phyloP scores from a whole-genome alignment of 352 stramenopile species.

The Bremia lactucae region DNA sequence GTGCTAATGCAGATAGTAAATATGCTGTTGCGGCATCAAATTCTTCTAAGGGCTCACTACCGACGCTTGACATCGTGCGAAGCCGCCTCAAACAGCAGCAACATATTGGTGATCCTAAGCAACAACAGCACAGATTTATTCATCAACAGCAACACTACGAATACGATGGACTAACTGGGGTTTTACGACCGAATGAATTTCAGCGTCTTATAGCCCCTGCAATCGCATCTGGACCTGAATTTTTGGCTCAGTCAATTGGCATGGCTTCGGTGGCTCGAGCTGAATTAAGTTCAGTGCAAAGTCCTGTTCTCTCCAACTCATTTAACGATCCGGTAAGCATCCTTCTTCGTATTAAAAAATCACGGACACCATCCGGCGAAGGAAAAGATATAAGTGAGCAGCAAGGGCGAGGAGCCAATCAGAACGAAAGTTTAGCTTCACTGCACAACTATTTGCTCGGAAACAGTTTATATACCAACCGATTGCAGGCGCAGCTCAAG shows the following conservation, averaged over 20 bases:
- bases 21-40: conserved; percentile 12
- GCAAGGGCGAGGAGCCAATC: conserved; percentile 26
- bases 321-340: conserved; percentile 74
- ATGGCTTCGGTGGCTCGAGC: conserved; percentile 12
- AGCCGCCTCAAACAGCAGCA: conserved; percentile 52
- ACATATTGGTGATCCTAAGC: conserved; percentile 14
- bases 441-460: conserved; percentile 63
- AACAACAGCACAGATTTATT: conserved; percentile 8
- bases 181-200: conserved; percentile 8
- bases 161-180: conserved; percentile 13
- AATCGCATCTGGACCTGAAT: conserved; percentile 18
- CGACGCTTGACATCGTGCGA: conserved; percentile 53
- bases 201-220: conserved; percentile 4
- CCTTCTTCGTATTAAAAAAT: conserved; percentile 67
- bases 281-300: conserved; percentile 14
- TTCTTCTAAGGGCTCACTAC: conserved; percentile 25
- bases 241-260: conserved; percentile 10
- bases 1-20: conserved; percentile 11
- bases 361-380: conserved; percentile 23
- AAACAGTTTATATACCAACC: conserved; percentile 63
- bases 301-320: conserved; percentile 34
- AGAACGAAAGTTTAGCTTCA: conserved; percentile 41
- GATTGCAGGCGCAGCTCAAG: conserved; percentile 63
- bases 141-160: conserved; percentile 19
- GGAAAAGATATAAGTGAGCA: conserved; percentile 20